Conservation (phyloP, 1,284 basidiomycete genomes). For the Prillingera fragicola region DNA sequence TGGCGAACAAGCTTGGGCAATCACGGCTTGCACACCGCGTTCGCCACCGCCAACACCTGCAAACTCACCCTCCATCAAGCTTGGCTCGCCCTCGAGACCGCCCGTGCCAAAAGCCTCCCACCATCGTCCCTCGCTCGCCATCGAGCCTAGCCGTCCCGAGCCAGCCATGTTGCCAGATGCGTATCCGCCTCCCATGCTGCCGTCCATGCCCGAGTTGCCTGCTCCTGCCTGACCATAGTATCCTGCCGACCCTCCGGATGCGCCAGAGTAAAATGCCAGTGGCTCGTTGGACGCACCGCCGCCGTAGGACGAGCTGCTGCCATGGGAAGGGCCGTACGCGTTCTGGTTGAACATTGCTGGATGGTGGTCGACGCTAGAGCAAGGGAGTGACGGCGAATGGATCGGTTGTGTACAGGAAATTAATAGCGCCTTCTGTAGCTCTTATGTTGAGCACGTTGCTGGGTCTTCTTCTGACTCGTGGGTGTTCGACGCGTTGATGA, state of each 20-base stretch:
- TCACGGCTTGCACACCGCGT: not conserved
- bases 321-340: constrained; percentile 19
- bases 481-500: not conserved
- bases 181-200: constrained; percentile 23
- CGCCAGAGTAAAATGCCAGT: constrained; percentile 39
- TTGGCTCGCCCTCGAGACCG: constrained; percentile 90
- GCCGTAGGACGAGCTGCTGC: constrained; percentile 10
- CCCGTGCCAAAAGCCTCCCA: constrained; percentile 94
- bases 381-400: no score
- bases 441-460: no score
- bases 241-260: constrained; percentile 4
- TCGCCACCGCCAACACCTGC: not conserved
- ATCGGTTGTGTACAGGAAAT: no score
- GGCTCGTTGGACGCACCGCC: constrained; percentile 25
- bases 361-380: not conserved
- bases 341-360: constrained; percentile 24
- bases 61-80: constrained; percentile 74
- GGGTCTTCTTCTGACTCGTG: no score
- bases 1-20: not conserved
- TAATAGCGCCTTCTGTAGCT: no score
- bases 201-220: constrained; percentile 16
- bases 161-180: constrained; percentile 33
- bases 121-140: constrained; percentile 69
- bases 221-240: constrained; percentile 7
- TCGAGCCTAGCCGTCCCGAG: constrained; percentile 56